phyloP scores from a whole-genome alignment of 164 flowering plant species.

The Santalum album region DNA sequence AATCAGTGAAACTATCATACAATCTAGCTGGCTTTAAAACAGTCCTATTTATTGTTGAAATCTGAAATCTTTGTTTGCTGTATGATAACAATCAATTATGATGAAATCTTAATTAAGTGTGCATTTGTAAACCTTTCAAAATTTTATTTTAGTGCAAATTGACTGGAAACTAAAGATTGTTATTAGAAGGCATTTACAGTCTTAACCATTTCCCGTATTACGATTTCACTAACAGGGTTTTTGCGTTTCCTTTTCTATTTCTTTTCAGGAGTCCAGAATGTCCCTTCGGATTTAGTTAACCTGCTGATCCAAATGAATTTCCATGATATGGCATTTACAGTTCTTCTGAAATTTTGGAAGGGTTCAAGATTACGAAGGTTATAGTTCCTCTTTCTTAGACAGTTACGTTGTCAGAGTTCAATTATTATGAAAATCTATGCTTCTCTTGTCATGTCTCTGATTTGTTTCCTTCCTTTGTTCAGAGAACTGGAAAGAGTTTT shows the following conservation, averaged over 20 bases:
- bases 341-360: slow-evolving; percentile 70
- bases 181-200: too few relatives aligned
- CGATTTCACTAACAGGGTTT: background rate
- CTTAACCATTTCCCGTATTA: too few relatives aligned
- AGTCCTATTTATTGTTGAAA: too few relatives aligned
- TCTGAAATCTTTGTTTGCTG: too few relatives aligned
- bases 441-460: slow-evolving; percentile 5
- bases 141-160: too few relatives aligned
- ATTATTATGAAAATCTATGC: background rate
- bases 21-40: too few relatives aligned
- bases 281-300: slow-evolving; percentile 51
- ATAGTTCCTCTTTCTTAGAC: too few relatives aligned
- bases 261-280: slow-evolving; percentile 39
- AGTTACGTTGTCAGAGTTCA: slow-evolving; percentile 3
- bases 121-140: too few relatives aligned
- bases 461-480: slow-evolving; percentile 6
- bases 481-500: slow-evolving; percentile 85
- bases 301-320: slow-evolving; percentile 55
- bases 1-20: too few relatives aligned
- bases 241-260: background rate
- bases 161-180: too few relatives aligned
- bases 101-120: too few relatives aligned
- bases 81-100: too few relatives aligned
- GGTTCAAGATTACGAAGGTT: slow-evolving; percentile 65
- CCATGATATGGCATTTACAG: slow-evolving; percentile 84